A percentile compares a stretch with the other conserved stretches of the same genome.
phyloP scores from a whole-genome alignment of 371 early-diverging fungal genomes.

The Haplosporangium sp. region DNA sequence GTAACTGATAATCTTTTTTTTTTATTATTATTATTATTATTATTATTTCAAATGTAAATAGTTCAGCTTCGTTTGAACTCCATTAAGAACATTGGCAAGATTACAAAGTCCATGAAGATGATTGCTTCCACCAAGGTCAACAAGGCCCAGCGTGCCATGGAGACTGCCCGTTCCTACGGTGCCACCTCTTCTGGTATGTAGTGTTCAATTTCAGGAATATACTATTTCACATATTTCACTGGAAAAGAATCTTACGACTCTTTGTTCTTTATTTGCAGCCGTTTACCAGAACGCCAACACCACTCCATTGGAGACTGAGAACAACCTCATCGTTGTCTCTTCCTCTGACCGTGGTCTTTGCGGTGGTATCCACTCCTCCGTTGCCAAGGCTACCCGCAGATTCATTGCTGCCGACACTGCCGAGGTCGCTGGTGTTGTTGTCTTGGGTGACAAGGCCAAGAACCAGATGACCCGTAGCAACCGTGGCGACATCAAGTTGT shows the following conservation, averaged over 20 bases:
- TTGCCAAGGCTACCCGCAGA: slow-evolving; percentile 85
- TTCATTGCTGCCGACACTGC: slow-evolving; percentile 66
- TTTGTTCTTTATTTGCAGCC: slow-evolving; percentile 60
- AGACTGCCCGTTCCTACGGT: slow-evolving; percentile 91
- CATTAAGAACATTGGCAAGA: slow-evolving; percentile 97
- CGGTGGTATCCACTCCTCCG: slow-evolving; percentile 98
- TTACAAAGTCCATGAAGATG: slow-evolving; percentile 99
- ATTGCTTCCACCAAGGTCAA: slow-evolving; percentile 99
- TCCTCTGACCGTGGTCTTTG: slow-evolving; percentile 99
- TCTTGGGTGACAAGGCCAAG: slow-evolving; percentile 96
- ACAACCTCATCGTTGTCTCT: slow-evolving; percentile 80
- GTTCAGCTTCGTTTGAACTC: slow-evolving; percentile 97
- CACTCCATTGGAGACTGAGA: slow-evolving; percentile 66
- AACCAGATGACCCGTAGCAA: slow-evolving; percentile 85
- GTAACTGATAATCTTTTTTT: not conserved
- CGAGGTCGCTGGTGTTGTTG: slow-evolving; percentile 63
- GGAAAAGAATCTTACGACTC: not conserved
- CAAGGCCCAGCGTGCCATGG: slow-evolving; percentile 96
- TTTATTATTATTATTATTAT: not conserved
- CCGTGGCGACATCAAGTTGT: slow-evolving; percentile 78
- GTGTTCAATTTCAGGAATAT: not conserved
- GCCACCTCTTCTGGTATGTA: slow-evolving; percentile 74
- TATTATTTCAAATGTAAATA: slow-evolving; percentile 42
- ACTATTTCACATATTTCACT: not conserved
- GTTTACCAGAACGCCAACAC: slow-evolving; percentile 86